Conservation (phyloP, 768 basidiomycete genomes). For the Pisolithus orientalis region DNA sequence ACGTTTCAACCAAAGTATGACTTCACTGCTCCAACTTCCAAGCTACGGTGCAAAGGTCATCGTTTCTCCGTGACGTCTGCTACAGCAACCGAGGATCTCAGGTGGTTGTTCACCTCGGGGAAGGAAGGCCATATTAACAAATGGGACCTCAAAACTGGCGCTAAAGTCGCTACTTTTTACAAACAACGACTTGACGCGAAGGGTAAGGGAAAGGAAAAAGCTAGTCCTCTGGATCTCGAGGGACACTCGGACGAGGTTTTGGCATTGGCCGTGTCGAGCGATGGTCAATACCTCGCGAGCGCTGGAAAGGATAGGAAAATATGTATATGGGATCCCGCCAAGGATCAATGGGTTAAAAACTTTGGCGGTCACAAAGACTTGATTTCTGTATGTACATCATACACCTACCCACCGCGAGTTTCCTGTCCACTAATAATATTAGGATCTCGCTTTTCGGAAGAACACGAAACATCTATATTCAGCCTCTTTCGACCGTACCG, state of each 20-base stretch:
- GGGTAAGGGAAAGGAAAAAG: constrained; percentile 55
- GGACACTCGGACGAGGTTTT: constrained; percentile 89
- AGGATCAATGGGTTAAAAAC: constrained; percentile 68
- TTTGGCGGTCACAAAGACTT: constrained; percentile 72
- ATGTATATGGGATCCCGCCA: constrained; percentile 81
- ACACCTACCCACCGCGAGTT: constrained; percentile 25
- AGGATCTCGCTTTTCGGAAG: constrained; percentile 75
- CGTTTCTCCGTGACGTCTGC: constrained; percentile 79
- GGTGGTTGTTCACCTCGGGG: constrained; percentile 77
- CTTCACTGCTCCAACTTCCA: constrained; percentile 31
- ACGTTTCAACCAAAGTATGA: constrained; percentile 41
- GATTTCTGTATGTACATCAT: constrained; percentile 54
- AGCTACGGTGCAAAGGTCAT: constrained; percentile 65
- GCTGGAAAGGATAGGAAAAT: constrained; percentile 80
- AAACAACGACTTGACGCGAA: constrained; percentile 48
- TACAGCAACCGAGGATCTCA: constrained; percentile 64
- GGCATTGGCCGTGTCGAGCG: constrained; percentile 74
- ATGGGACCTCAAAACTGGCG: constrained; percentile 69
- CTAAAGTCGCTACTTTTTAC: constrained; percentile 50
- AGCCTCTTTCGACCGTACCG: constrained; percentile 77
- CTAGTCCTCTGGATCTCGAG: constrained; percentile 38
- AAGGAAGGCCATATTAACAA: constrained; percentile 90
- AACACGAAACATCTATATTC: constrained; percentile 64
- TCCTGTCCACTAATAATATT: constrained; percentile 8
- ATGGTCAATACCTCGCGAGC: constrained; percentile 82